Percentiles rank a stretch among this genome's conserved stretches.
Conservation (phyloP, 2,329 filamentous ascomycete species). For the Penicillium oxalicum region DNA sequence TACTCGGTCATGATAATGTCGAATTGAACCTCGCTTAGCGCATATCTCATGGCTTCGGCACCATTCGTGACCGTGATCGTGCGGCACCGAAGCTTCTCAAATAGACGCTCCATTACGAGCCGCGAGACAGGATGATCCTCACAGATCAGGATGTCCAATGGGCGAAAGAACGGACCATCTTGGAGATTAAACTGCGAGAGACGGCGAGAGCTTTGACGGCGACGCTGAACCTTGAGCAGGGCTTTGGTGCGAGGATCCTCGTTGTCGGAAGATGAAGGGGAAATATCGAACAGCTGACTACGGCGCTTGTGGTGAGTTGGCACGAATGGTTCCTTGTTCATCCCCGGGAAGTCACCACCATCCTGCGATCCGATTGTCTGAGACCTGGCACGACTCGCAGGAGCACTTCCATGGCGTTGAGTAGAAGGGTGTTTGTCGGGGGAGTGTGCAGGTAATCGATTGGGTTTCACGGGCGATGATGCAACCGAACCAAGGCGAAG, state of each 20-base stretch:
- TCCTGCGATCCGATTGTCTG: conserved; percentile 93
- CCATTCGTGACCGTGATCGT: conserved; percentile 89
- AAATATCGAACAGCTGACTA: conserved; percentile 93
- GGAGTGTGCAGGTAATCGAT: conserved; percentile 37
- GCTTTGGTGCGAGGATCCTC: conserved; percentile 90
- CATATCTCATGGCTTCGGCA: conserved; percentile 84
- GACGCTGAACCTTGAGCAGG: conserved; percentile 81
- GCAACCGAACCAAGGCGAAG: conserved; percentile 48
- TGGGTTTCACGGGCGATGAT: conserved; percentile 49
- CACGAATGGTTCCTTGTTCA: conserved; percentile 57
- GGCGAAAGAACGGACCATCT: conserved; percentile 79
- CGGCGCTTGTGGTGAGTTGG: conserved; percentile 77
- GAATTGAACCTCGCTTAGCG: conserved; percentile 95
- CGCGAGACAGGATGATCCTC: conserved; percentile 96
- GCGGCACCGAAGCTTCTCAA: conserved; percentile 91
- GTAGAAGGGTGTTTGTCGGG: conserved; percentile 60
- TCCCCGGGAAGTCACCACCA: conserved; percentile 61
- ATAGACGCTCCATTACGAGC: conserved; percentile 96
- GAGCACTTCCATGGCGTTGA: conserved; percentile 58
- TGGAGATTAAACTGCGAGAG: conserved; percentile 85
- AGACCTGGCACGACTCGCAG: conserved; percentile 70
- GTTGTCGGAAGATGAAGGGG: conserved; percentile 94
- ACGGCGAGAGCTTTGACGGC: conserved; percentile 90
- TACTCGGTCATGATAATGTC: conserved; percentile 99
- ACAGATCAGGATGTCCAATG: conserved; percentile 89